Base-by-base conservation (phyloP, 768 basidiomycete genomes). In the Boletus sp. region DNA sequence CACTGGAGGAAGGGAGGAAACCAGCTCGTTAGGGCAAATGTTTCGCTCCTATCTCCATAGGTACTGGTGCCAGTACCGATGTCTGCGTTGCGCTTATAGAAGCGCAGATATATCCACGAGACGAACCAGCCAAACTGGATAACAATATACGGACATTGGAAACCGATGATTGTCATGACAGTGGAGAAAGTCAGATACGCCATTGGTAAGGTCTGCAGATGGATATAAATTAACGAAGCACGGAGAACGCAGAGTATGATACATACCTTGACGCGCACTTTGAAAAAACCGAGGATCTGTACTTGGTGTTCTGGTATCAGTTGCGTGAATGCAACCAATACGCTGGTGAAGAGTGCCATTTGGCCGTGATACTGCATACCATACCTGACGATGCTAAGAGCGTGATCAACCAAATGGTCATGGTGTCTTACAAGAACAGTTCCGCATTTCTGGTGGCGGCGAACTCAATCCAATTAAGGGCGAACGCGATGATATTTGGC, bases 81-180 rank as follows among this genome's bases (percentile, higher is more conserved):
- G 55, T 93, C 90, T 35, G 78, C 75, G 66, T 89, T 90, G 71
- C 89, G 87, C 76, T 98, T 98, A 80, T 98, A 94, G 78, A 99
- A 98, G 37, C 97, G 86, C 35, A 99, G 83, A 75, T 97, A 99
- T 52, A 92, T 80, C 90, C 94, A 99, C 33, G 90, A 83, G 8
- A 94, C 90, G 55, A 97, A 89, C 94, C 96, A 99, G n/a, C 96
- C 97, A 71, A 98, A 99, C 69, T 99, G 97, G 61, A 98, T 94
- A 67, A 94, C 76, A 50, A 95, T 92, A 78, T 85, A 96, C 15
- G 93, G 94, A 55, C 85, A 88, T 70, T 94, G 94, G 75, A 87
- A 87, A 20, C 93, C 94, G 45, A 94, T 56, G 47, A 96, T 62
- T 60, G 86, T 89, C 75, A 93, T 78, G 29, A 97, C 81, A 57